Evolutionary conservation across 1,284 basidiomycete species (phyloP).

Genomic region (Amylostereum areolatum): DNA sequence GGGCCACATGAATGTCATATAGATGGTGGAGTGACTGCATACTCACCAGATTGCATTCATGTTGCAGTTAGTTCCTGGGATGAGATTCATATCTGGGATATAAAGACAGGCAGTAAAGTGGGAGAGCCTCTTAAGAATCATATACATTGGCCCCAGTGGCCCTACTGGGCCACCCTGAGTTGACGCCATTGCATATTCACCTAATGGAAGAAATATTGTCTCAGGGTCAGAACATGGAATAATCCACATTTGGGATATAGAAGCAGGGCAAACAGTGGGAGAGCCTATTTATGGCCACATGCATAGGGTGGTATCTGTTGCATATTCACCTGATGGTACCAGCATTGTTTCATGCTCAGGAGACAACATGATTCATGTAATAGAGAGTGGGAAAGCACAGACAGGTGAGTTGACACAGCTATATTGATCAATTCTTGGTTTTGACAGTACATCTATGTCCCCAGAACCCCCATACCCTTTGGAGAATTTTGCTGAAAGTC

Average conservation of each 20-base stretch:
- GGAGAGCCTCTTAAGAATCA: background rate
- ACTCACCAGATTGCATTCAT: too few species aligned
- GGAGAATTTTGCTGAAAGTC: too few species aligned
- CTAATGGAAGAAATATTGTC: conserved; percentile 20
- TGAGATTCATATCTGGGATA: background rate
- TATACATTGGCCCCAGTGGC: background rate
- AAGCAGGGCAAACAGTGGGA: background rate
- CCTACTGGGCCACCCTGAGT: background rate
- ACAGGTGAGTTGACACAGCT: too few species aligned
- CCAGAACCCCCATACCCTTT: too few species aligned
- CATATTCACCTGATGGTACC: conserved; percentile 8
- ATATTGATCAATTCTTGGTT: too few species aligned
- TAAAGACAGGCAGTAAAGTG: background rate
- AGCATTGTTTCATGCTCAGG: background rate
- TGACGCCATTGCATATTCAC: conserved; percentile 20
- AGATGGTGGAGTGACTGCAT: too few species aligned
- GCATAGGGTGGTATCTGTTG: background rate
- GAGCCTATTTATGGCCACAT: conserved; percentile 4
- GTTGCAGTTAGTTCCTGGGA: too few species aligned
- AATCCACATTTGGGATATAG: conserved; percentile 21
- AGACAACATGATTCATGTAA: too few species aligned
- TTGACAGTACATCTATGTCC: too few species aligned
- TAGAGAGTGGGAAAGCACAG: too few species aligned
- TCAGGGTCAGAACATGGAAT: conserved; percentile 24
- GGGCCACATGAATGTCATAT: too few species aligned